Evolutionary conservation across 2,329 filamentous ascomycete species (phyloP).

Genomic region (Cordyceps javanica): DNA sequence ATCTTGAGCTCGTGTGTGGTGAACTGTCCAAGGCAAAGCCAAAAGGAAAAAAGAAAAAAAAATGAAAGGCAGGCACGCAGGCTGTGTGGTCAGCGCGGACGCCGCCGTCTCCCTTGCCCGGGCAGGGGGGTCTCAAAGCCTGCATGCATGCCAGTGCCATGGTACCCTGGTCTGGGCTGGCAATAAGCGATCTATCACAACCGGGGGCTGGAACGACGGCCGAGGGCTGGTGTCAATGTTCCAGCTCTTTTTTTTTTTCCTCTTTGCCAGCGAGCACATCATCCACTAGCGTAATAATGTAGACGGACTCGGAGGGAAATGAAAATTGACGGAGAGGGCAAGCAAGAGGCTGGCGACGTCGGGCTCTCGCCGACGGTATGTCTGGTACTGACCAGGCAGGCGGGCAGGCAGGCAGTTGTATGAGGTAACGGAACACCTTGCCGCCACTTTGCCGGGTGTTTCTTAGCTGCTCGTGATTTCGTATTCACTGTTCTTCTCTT

Average conservation of each 20-base stretch:
- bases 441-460: not conserved
- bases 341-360: not conserved
- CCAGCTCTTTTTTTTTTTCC: too few species aligned
- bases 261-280: not conserved
- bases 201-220: slow-evolving; percentile 1
- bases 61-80: too few species aligned
- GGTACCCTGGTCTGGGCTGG: not conserved
- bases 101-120: not conserved
- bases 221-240: not conserved
- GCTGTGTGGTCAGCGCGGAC: not conserved
- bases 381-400: not conserved
- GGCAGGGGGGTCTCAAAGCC: not conserved
- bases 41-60: not conserved
- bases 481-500: not conserved
- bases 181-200: slow-evolving; percentile 11
- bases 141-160: not conserved
- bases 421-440: slow-evolving; percentile 9
- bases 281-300: not conserved
- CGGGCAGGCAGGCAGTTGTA: too few species aligned
- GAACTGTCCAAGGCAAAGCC: too few species aligned
- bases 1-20: not conserved
- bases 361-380: slow-evolving; percentile 1
- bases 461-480: slow-evolving; percentile 4
- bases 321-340: not conserved
- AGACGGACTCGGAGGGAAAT: not conserved